These are phyloP conservation scores for Lactarius hengduanensis DNA, from an alignment of 768 basidiomycete species.

Conservation along the genomic window DNA sequence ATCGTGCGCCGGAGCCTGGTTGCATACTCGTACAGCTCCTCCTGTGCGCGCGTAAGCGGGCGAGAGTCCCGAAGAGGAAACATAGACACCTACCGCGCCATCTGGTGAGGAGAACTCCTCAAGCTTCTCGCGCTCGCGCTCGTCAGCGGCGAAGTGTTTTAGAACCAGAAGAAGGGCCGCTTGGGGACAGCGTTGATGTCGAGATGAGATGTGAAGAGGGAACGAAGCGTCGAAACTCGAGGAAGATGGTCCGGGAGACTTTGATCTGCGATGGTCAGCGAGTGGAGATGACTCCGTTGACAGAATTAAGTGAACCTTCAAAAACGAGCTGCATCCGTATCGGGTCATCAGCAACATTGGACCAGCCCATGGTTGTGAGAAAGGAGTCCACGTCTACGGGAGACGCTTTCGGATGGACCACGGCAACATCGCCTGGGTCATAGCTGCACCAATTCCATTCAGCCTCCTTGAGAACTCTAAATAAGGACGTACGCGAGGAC, in stretches of 20 bases:
- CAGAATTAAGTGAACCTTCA: conserved; percentile 38
- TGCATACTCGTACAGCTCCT: conserved; percentile 89
- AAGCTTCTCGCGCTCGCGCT: conserved; percentile 77
- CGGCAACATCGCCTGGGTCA: conserved; percentile 75
- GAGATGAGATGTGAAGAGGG: conserved; percentile 70
- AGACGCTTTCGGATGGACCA: conserved; percentile 69
- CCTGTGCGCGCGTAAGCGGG: conserved; percentile 46
- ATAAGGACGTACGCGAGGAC: conserved; percentile 48
- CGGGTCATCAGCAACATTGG: conserved; percentile 56
- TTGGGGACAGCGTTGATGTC: conserved; percentile 85
- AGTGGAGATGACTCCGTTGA: not conserved
- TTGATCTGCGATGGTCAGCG: conserved; percentile 43
- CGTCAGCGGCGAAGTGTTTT: conserved; percentile 71
- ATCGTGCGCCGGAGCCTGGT: conserved; percentile 78
- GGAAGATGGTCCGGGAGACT: conserved; percentile 70
- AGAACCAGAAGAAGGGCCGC: conserved; percentile 84
- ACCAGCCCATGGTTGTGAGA: conserved; percentile 60
- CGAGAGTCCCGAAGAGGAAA: not conserved
- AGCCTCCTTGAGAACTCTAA: conserved; percentile 23
- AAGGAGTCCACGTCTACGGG: conserved; percentile 67
- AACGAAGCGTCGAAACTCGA: conserved; percentile 57
- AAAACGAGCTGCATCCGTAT: conserved; percentile 40
- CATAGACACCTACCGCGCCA: conserved; percentile 53
- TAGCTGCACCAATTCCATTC: conserved; percentile 48
- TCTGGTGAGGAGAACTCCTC: conserved; percentile 75